Conservation (phyloP, 441 rosid species). For the Rhodomyrtus psidioides region DNA sequence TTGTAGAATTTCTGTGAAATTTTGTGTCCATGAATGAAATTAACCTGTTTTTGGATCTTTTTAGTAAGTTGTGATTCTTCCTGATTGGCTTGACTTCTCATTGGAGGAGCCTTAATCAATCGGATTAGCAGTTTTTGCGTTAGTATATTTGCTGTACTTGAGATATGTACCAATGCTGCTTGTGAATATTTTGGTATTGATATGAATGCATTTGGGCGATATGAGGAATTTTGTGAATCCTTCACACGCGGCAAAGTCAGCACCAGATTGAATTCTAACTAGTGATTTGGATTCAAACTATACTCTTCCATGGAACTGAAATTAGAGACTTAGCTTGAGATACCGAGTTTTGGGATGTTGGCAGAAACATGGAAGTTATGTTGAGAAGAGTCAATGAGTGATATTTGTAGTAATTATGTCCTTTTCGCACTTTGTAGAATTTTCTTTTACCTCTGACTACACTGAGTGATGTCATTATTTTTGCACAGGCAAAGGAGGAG, state of each 20-base stretch:
- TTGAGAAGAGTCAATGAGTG: not conserved
- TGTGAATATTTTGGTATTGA: not conserved
- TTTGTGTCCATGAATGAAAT: not conserved
- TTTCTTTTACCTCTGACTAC: not conserved
- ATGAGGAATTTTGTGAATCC: not conserved
- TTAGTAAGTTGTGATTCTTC: not conserved
- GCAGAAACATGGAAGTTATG: not conserved
- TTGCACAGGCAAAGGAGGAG: constrained; percentile 60
- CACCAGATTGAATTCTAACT: not conserved
- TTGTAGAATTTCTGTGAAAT: not conserved
- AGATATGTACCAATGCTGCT: not conserved
- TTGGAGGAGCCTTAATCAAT: not conserved
- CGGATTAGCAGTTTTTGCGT: not conserved
- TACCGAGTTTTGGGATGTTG: not conserved
- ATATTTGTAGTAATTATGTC: not conserved
- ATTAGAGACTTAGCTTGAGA: not conserved
- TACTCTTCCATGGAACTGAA: not conserved
- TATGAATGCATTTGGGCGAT: not conserved
- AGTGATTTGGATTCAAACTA: not conserved
- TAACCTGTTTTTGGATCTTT: not conserved
- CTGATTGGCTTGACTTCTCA: not conserved
- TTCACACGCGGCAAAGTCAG: not conserved
- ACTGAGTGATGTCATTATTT: not conserved
- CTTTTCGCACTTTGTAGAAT: not conserved
- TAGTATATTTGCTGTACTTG: not conserved